These are phyloP conservation scores for Brachypodium distachyon DNA, from an alignment of 202 grass and related monocot species.

Conservation along the genomic window DNA sequence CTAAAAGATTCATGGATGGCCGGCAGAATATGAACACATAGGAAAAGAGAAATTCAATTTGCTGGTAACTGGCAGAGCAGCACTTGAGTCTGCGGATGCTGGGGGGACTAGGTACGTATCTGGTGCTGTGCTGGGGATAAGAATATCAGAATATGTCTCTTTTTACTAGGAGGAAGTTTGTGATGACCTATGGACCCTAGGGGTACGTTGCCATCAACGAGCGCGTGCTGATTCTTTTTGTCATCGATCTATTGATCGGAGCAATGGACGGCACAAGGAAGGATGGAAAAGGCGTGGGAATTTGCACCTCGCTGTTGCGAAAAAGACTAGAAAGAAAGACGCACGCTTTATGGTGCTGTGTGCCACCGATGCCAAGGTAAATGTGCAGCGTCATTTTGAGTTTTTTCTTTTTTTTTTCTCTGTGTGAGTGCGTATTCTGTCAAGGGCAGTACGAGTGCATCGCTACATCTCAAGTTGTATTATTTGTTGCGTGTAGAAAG, in stretches of 20 bases:
- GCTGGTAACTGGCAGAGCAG: background rate
- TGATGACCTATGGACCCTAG: background rate
- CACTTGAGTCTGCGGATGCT: background rate
- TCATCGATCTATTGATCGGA: background rate
- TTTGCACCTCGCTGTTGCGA: background rate
- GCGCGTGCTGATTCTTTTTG: background rate
- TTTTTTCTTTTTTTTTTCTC: too few relatives aligned
- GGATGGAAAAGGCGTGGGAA: background rate
- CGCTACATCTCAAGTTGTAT: too few relatives aligned
- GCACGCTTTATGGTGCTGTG: background rate
- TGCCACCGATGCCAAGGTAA: background rate
- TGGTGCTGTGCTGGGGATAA: background rate
- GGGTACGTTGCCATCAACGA: background rate
- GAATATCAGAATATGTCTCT: background rate
- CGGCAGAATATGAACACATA: too few relatives aligned
- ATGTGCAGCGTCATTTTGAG: too few relatives aligned
- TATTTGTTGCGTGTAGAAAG: too few relatives aligned
- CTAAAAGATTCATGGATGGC: background rate
- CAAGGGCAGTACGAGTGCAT: too few relatives aligned
- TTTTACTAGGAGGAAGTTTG: background rate
- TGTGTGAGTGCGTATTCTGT: too few relatives aligned
- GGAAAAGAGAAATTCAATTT: too few relatives aligned
- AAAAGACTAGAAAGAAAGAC: background rate
- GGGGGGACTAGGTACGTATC: background rate
- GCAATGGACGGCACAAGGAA: too few relatives aligned